Percentiles rank a stretch among this genome's conserved stretches.
Evolutionary conservation across 129 eudicot species (phyloP).

Genomic region (Lactuca saligna): DNA sequence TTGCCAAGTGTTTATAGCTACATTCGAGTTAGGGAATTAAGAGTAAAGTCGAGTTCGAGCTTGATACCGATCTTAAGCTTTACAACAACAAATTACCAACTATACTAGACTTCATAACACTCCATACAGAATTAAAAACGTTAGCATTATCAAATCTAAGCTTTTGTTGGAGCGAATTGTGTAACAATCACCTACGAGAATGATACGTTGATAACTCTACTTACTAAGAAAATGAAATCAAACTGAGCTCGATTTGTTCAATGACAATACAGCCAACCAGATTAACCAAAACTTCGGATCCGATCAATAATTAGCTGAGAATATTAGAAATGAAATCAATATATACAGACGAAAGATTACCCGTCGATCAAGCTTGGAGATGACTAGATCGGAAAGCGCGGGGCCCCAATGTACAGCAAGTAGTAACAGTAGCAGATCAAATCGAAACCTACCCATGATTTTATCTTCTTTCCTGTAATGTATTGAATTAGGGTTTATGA

Average conservation of each 20-base stretch:
- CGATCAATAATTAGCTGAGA: constrained; percentile 5
- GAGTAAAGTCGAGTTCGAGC: not conserved
- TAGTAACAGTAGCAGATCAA: constrained; percentile 32
- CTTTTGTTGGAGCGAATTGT: too few species aligned
- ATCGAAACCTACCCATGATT: constrained; percentile 31
- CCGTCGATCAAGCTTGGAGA: constrained; percentile 55
- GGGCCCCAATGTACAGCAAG: constrained; percentile 28
- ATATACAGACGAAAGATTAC: constrained; percentile 19
- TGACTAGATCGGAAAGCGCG: constrained; percentile 52
- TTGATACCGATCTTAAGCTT: not conserved
- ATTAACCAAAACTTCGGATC: constrained; percentile 5
- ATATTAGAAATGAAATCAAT: constrained; percentile 2
- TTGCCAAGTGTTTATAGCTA: too few species aligned
- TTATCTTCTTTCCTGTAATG: not conserved
- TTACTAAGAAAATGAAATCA: constrained; percentile 11
- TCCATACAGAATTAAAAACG: too few species aligned
- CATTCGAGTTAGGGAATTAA: not conserved
- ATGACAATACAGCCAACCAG: constrained; percentile 9
- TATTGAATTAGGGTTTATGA: constrained; percentile 37
- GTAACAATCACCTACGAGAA: not conserved
- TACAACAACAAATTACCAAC: not conserved
- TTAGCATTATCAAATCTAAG: too few species aligned
- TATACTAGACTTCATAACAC: too few species aligned
- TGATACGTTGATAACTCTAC: not conserved
- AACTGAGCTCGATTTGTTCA: not conserved